phyloP scores from a whole-genome alignment of 164 flowering plant genomes.

The Vitis labrusca region DNA sequence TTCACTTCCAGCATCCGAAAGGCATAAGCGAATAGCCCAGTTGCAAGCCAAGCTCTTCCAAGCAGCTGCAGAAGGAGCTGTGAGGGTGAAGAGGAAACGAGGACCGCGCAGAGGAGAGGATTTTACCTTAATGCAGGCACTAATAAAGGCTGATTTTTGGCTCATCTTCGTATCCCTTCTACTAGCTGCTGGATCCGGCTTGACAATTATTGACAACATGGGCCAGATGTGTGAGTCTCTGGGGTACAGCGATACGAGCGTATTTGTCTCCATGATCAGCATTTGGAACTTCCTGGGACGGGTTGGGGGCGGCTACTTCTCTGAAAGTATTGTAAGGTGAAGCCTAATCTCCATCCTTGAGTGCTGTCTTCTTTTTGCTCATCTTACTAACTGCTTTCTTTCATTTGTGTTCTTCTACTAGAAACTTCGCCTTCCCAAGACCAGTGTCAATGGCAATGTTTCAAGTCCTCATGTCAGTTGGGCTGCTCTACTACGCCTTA shows the following conservation, averaged over 20 bases:
- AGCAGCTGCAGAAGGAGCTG: constrained; percentile 60
- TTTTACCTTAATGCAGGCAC: constrained; percentile 45
- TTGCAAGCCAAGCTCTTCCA: constrained; percentile 41
- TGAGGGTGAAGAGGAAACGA: constrained; percentile 34
- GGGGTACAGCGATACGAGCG: constrained; percentile 30
- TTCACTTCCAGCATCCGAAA: constrained; percentile 32
- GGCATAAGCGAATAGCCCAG: constrained; percentile 40
- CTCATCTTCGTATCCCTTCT: constrained; percentile 45
- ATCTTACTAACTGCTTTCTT: neutral
- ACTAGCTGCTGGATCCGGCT: constrained; percentile 47
- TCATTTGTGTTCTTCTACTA: constrained; percentile 11
- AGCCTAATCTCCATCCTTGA: neutral
- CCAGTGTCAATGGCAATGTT: constrained; percentile 50
- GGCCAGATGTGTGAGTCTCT: constrained; percentile 51
- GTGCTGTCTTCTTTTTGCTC: neutral
- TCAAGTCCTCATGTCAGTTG: constrained; percentile 45
- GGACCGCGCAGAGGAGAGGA: constrained; percentile 59
- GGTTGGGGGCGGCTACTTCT: constrained; percentile 54
- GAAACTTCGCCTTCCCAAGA: constrained; percentile 50
- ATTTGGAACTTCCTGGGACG: constrained; percentile 63
- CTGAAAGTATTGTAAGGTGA: constrained; percentile 41
- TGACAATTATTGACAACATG: constrained; percentile 52
- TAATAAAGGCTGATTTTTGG: constrained; percentile 54
- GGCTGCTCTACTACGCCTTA: constrained; percentile 44
- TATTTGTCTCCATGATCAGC: constrained; percentile 53